A percentile compares a stretch with the other conserved stretches of the same genome.
These are phyloP conservation scores for Helminthosporium solani DNA, from an alignment of 2,329 filamentous ascomycete genomes.

Conservation along the genomic window DNA sequence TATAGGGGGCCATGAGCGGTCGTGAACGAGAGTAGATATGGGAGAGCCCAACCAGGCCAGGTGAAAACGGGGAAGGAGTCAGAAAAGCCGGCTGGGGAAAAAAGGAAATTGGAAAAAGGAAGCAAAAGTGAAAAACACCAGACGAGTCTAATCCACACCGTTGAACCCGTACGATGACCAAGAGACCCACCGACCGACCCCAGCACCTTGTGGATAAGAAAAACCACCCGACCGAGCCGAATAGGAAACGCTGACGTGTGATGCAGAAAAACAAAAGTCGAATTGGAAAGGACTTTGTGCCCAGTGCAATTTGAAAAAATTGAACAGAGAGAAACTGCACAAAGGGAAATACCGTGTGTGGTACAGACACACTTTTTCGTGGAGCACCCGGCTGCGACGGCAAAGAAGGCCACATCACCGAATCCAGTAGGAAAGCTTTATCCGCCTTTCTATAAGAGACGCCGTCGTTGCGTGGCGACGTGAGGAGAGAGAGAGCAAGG, in stretches of 20 bases:
- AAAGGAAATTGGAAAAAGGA: conserved; percentile 8
- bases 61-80: conserved; percentile 3
- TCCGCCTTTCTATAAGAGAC: conserved; percentile 37
- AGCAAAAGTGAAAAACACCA: conserved; percentile 5
- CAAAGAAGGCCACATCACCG: background rate
- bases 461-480: conserved; percentile 29
- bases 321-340: conserved; percentile 12
- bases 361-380: conserved; percentile 25
- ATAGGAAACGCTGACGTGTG: conserved; percentile 19
- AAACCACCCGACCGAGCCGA: conserved; percentile 14
- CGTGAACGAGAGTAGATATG: conserved; percentile 24
- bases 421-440: conserved; percentile 2
- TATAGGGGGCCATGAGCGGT: conserved; percentile 31
- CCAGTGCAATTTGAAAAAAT: conserved; percentile 19
- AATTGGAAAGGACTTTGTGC: too few species aligned
- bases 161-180: background rate
- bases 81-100: conserved; percentile 1
- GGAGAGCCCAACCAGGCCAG: conserved; percentile 6
- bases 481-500: conserved; percentile 28
- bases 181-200: conserved; percentile 3
- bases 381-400: conserved; percentile 9
- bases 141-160: conserved; percentile 22
- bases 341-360: conserved; percentile 27
- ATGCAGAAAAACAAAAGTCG: conserved; percentile 26
- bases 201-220: background rate